These are phyloP conservation scores for Aureobasidium subglaciale DNA, from an alignment of 2,329 filamentous ascomycete genomes.

Conservation along the genomic window DNA sequence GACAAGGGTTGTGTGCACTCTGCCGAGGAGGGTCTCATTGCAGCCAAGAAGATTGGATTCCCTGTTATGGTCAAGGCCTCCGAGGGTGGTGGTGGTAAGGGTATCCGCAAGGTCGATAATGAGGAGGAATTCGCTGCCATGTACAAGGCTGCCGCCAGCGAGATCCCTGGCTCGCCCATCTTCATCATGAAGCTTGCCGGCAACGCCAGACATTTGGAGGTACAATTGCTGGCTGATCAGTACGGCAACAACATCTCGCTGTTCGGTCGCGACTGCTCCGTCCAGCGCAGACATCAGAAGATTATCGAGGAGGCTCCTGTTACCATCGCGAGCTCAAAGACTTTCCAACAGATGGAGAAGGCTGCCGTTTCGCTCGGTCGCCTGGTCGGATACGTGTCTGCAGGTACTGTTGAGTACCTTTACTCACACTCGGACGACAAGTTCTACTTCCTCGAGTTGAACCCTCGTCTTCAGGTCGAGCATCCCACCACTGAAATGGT, in stretches of 20 bases:
- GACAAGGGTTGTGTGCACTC: constrained; percentile 84
- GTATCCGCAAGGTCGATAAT: constrained; percentile 87
- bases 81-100: constrained; percentile 97
- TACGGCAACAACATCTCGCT: constrained; percentile 99
- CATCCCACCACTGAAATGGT: constrained; percentile 99
- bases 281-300: constrained; percentile 97
- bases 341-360: constrained; percentile 94
- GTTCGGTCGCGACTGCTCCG: constrained; percentile 97
- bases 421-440: constrained; percentile 98
- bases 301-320: constrained; percentile 99
- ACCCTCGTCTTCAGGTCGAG: constrained; percentile 98
- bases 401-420: constrained; percentile 96
- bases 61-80: constrained; percentile 99
- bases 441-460: constrained; percentile 98
- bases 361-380: constrained; percentile 89
- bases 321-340: constrained; percentile 81
- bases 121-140: constrained; percentile 79
- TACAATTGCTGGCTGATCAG: constrained; percentile 94
- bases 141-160: constrained; percentile 92
- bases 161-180: constrained; percentile 97
- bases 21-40: constrained; percentile 80
- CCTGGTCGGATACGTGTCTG: constrained; percentile 96
- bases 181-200: constrained; percentile 99
- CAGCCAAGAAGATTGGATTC: constrained; percentile 87
- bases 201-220: constrained; percentile 92